These are phyloP conservation scores for Przewalskia tangutica DNA, from an alignment of 257 asterid genomes.

Conservation along the genomic window DNA sequence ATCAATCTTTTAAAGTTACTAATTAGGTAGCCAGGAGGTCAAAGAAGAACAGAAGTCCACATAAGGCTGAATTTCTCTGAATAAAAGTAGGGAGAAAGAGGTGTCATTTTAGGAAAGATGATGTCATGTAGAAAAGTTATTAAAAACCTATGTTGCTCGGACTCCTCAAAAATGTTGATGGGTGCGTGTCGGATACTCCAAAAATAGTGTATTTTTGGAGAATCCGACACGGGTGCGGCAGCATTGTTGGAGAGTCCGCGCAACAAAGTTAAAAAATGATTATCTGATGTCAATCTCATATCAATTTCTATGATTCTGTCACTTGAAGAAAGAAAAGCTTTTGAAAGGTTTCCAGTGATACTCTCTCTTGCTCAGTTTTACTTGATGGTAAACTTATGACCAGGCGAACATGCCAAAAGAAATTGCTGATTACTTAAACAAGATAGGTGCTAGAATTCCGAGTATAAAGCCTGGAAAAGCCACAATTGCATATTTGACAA, in stretches of 20 bases:
- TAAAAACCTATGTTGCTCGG: neutral
- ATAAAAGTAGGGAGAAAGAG: neutral
- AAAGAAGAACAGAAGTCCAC: too few relatives aligned
- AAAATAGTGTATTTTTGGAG: too few relatives aligned
- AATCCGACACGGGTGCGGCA: too few relatives aligned
- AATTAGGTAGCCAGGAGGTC: conserved; percentile 1
- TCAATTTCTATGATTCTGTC: neutral
- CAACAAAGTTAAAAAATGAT: neutral
- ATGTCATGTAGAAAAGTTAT: neutral
- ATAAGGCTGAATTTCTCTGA: neutral
- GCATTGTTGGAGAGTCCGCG: too few relatives aligned
- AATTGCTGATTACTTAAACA: conserved; percentile 90
- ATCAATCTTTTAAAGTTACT: neutral
- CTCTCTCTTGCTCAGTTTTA: neutral
- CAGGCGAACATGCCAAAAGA: conserved; percentile 99
- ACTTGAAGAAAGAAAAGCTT: neutral
- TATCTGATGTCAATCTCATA: neutral
- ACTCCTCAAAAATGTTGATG: too few relatives aligned
- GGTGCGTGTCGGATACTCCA: too few relatives aligned
- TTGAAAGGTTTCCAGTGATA: neutral
- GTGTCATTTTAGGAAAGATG: neutral
- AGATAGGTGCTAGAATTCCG: conserved; percentile 95
- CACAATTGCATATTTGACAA: conserved; percentile 84
- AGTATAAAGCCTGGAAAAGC: conserved; percentile 92
- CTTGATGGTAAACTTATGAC: conserved; percentile 1